Evolutionary conservation across 345 rosid genomes (phyloP).

Genomic region (Trapa incisa): DNA sequence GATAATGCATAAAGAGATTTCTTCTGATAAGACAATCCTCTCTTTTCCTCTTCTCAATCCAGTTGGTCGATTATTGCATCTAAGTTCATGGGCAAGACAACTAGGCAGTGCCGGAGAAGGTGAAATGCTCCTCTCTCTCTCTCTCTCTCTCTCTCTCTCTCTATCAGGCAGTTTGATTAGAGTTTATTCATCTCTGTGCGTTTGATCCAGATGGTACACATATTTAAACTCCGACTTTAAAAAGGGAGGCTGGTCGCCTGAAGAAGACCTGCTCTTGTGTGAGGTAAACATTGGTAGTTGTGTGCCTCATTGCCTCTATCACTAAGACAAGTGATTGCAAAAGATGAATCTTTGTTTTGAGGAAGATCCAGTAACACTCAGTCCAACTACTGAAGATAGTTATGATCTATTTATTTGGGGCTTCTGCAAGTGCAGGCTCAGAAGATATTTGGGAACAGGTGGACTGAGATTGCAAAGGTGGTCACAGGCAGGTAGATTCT

Average conservation of each 20-base stretch:
- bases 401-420: background rate
- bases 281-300: slow-evolving; percentile 36
- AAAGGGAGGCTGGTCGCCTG: slow-evolving; percentile 99
- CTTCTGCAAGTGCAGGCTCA: slow-evolving; percentile 86
- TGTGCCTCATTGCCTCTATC: background rate
- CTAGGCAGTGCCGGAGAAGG: slow-evolving; percentile 99
- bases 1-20: no score
- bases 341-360: background rate
- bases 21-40: background rate
- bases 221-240: slow-evolving; percentile 92
- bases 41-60: slow-evolving; percentile 15
- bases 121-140: slow-evolving; percentile 6
- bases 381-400: no score
- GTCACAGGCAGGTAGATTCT: slow-evolving; percentile 77
- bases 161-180: background rate
- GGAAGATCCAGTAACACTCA: background rate
- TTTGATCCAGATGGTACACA: slow-evolving; percentile 72
- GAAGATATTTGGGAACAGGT: slow-evolving; percentile 81
- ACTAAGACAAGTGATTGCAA: background rate
- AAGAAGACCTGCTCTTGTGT: slow-evolving; percentile 87
- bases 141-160: background rate
- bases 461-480: slow-evolving; percentile 99
- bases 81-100: slow-evolving; percentile 78
- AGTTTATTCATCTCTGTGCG: background rate
- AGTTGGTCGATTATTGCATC: slow-evolving; percentile 97